Conservation (phyloP, 352 stramenopile genomes). For the Elongisporangium senticosum region DNA sequence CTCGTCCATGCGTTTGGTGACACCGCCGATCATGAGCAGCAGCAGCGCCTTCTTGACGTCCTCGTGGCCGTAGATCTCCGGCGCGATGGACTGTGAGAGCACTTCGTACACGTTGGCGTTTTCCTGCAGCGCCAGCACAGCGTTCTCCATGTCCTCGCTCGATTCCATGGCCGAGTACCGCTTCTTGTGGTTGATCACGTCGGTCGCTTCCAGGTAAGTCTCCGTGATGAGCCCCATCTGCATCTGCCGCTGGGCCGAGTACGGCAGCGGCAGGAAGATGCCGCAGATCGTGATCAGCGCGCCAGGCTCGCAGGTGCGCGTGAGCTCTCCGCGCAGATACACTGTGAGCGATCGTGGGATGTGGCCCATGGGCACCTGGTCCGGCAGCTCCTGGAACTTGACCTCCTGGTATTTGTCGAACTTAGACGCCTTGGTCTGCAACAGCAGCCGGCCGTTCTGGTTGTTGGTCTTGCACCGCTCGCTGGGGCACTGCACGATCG, state of each 20-base stretch:
- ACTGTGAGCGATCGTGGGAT: constrained; percentile 93
- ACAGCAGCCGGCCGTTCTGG: constrained; percentile 74
- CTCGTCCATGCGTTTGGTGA: constrained; percentile 87
- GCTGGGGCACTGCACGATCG: constrained; percentile 88
- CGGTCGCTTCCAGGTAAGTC: constrained; percentile 95
- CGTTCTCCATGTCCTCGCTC: constrained; percentile 79
- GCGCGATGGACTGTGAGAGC: constrained; percentile 94
- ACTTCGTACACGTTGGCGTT: constrained; percentile 87
- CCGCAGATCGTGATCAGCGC: constrained; percentile 96
- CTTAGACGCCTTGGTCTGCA: constrained; percentile 97
- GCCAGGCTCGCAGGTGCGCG: constrained; percentile 90
- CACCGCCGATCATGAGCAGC: constrained; percentile 94
- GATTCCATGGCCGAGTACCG: constrained; percentile 92
- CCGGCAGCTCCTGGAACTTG: constrained; percentile 92
- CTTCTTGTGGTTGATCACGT: constrained; percentile 97
- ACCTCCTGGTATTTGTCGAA: constrained; percentile 99
- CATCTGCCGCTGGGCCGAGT: constrained; percentile 92
- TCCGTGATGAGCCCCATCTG: constrained; percentile 97
- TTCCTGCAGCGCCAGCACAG: constrained; percentile 66
- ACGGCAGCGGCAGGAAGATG: constrained; percentile 93
- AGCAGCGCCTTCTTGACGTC: constrained; percentile 99
- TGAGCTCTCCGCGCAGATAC: constrained; percentile 90
- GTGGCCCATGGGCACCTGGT: constrained; percentile 97
- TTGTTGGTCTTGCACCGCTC: constrained; percentile 84
- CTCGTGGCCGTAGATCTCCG: constrained; percentile 99